phyloP scores from a whole-genome alignment of 2,329 filamentous ascomycete species.

The Penicillium brevicompactum region DNA sequence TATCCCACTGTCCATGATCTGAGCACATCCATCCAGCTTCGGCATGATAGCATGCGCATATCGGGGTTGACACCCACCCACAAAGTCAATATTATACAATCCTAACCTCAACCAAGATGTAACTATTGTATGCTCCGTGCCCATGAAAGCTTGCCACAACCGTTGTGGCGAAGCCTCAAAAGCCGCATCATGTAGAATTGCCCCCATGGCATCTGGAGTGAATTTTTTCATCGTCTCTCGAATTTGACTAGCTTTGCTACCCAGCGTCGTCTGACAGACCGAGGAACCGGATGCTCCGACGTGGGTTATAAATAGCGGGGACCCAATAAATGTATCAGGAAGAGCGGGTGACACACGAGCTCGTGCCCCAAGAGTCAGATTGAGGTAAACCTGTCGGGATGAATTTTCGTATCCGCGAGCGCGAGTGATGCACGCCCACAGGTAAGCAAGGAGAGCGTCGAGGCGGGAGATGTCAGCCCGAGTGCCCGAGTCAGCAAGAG shows the following conservation, averaged over 20 bases:
- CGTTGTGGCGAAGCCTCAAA: slow-evolving; percentile 51
- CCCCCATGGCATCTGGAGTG: slow-evolving; percentile 40
- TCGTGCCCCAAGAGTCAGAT: slow-evolving; percentile 48
- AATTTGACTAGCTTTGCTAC: slow-evolving; percentile 29
- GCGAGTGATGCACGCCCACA: neutral
- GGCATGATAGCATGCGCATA: slow-evolving; percentile 50
- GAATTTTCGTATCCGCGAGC: neutral
- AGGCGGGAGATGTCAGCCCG: slow-evolving; percentile 6
- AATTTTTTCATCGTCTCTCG: slow-evolving; percentile 40
- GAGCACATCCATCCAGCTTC: slow-evolving; percentile 45
- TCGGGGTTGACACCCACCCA: slow-evolving; percentile 21
- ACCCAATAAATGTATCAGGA: slow-evolving; percentile 47
- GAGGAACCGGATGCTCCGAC: slow-evolving; percentile 23
- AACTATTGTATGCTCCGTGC: slow-evolving; percentile 44
- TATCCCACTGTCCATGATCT: slow-evolving; percentile 41
- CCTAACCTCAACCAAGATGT: slow-evolving; percentile 45
- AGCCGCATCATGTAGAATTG: slow-evolving; percentile 47
- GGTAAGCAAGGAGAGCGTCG: slow-evolving; percentile 2
- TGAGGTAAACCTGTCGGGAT: slow-evolving; percentile 19
- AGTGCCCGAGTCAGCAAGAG: neutral
- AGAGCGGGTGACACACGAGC: slow-evolving; percentile 43
- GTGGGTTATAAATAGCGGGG: slow-evolving; percentile 47
- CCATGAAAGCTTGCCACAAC: slow-evolving; percentile 52
- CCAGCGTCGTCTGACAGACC: neutral
- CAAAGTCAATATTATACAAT: slow-evolving; percentile 46